Conservation (phyloP, 2,329 filamentous ascomycete genomes). For the Botrytis squamosa region DNA sequence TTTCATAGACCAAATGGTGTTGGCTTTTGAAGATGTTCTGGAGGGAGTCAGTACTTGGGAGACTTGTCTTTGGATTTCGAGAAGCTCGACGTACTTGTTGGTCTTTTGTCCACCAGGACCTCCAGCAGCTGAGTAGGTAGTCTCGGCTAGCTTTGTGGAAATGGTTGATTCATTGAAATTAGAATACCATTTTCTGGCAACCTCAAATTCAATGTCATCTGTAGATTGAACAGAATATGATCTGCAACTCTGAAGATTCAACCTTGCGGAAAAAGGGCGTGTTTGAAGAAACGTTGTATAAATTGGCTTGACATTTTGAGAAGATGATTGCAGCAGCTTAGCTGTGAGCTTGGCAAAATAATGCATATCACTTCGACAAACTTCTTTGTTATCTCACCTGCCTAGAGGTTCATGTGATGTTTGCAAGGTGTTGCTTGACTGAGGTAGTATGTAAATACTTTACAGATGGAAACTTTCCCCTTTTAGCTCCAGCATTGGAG, state of each 20-base stretch:
- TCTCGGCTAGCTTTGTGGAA: conserved; percentile 33
- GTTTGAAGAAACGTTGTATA: conserved; percentile 15
- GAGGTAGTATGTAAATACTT: not conserved
- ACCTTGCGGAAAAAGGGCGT: not conserved
- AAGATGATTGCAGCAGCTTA: conserved; percentile 19
- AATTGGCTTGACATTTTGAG: conserved; percentile 21
- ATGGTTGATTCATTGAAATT: conserved; percentile 32
- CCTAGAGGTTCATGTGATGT: conserved; percentile 1
- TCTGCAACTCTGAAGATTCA: conserved; percentile 21
- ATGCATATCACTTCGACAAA: not conserved
- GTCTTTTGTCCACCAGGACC: conserved; percentile 40
- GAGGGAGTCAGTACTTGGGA: conserved; percentile 14
- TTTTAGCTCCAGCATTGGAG: not conserved
- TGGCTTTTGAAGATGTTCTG: conserved; percentile 40
- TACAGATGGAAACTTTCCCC: not conserved
- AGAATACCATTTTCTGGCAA: conserved; percentile 36
- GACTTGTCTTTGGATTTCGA: not conserved
- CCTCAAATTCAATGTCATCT: conserved; percentile 32
- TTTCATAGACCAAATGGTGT: conserved; percentile 35
- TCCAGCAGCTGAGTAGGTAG: conserved; percentile 33
- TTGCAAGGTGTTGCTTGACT: not conserved
- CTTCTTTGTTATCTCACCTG: not conserved
- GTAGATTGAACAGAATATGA: conserved; percentile 28
- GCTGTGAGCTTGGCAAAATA: not conserved
- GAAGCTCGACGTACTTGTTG: conserved; percentile 37